Base-by-base conservation (phyloP, 208 protist species). In the Balamuthia mandrillaris region DNA sequence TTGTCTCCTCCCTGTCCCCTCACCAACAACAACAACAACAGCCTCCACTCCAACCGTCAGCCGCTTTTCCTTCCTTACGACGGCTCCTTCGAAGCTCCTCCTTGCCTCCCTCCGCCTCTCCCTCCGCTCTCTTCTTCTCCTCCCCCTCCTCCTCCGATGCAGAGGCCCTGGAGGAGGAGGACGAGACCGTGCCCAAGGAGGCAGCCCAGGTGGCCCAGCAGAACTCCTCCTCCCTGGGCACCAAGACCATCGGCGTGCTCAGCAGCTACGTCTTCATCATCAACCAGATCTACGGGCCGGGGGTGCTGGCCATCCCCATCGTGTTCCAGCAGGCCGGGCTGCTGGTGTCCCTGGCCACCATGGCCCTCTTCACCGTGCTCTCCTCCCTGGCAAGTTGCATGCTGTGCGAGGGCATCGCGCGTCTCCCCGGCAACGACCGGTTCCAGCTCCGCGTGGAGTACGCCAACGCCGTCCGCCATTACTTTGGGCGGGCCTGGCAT, bases 221-320 rank as follows among this genome's bases (percentile, higher is more conserved):
- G n/a, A n/a, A n/a, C n/a, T n/a, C n/a, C n/a, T n/a, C n/a, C 61
- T 24, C 33, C 35, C 37, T 85, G 47, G 79, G 79, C 18, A 44
- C 72, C n/a, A 85, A 85, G 44, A 47, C 79, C 24, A 85, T 85
- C 3, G 31, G 44, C 4, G 45, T 56, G 27, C 44, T 37, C n/a
- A 35, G 21, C 60, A 77, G 65, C 42, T 85, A 77, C 27, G 77
- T 85, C 24, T 85, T 85, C 41, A 85, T 85, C 9, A 66, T 85
- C 2, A 85, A 85, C 47, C 79, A 85, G 47, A 85, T 85, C n/a
- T 85, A 85, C 49, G 79, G 79, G 37, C 79, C 79, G 27, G 79
- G 79, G 60, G 79, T 85, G 9, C 33, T 85, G 39, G 72, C 79
- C 12, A 85, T 85, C 18, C 58, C 79, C 10, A 45, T 52, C 29